Conservation (phyloP, 2,329 filamentous ascomycete species). For the Fusarium haematococcum region DNA sequence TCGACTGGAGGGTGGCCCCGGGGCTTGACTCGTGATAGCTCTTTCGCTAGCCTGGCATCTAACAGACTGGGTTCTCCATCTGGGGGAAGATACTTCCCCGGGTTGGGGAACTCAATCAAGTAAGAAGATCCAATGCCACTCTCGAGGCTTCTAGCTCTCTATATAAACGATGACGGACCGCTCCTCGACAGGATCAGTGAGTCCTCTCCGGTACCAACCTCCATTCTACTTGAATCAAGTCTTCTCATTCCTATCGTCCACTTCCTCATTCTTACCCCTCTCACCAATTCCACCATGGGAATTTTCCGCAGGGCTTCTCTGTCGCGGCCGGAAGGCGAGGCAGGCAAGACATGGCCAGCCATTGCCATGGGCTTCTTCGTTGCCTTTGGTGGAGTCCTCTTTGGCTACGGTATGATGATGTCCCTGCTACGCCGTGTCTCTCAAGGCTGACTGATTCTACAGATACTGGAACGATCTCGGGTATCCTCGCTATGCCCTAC, state of each 20-base stretch:
- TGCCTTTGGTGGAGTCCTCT: constrained; percentile 20
- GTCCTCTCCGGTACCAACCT: not conserved
- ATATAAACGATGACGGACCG: not conserved
- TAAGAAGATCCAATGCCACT: not conserved
- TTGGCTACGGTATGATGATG: constrained; percentile 34
- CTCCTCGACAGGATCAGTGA: not conserved
- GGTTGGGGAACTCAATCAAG: not conserved
- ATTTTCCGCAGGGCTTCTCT: not conserved
- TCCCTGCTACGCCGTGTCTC: not conserved
- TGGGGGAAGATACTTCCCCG: not conserved
- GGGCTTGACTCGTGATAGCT: not conserved
- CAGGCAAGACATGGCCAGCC: not conserved
- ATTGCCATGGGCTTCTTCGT: not conserved
- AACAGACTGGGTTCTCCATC: not conserved
- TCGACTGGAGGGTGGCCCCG: not conserved
- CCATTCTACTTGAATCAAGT: not conserved
- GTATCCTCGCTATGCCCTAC: constrained; percentile 55
- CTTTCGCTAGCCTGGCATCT: not conserved
- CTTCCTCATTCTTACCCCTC: not conserved
- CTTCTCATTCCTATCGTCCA: not conserved
- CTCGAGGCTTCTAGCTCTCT: not conserved
- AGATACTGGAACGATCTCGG: constrained; percentile 68
- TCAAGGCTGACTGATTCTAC: constrained; percentile 47
- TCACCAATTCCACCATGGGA: not conserved
- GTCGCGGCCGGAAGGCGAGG: not conserved